These are phyloP conservation scores for Colletotrichum aenigma DNA, from an alignment of 2,329 filamentous ascomycete genomes.

Conservation along the genomic window DNA sequence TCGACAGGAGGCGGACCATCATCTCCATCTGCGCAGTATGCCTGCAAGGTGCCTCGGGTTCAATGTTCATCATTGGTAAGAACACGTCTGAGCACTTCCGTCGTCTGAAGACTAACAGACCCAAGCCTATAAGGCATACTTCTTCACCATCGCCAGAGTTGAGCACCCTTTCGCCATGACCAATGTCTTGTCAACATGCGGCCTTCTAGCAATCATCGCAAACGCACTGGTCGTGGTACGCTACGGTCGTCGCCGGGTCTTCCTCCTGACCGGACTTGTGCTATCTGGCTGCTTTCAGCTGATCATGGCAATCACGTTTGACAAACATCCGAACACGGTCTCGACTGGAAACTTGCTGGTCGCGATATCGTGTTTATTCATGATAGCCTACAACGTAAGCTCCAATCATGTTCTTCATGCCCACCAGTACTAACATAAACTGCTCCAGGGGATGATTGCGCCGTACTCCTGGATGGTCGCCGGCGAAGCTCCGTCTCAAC, in stretches of 20 bases:
- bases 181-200: background rate
- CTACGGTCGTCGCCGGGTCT: background rate
- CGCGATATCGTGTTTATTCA: background rate
- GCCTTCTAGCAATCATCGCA: background rate
- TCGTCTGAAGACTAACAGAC: background rate
- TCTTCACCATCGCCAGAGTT: background rate
- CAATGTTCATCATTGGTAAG: background rate
- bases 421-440: rapidly evolving
- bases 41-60: background rate
- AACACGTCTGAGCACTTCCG: rapidly evolving
- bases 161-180: background rate
- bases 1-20: slow-evolving; percentile 22
- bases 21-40: background rate
- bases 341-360: background rate
- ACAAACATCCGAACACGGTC: background rate
- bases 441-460: background rate
- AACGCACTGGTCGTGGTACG: background rate
- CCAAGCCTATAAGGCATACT: background rate
- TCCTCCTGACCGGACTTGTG: background rate
- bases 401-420: rapidly evolving
- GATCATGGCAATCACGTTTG: background rate
- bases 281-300: background rate
- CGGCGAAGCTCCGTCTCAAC: background rate
- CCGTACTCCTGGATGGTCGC: background rate
- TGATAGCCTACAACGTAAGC: background rate